Percentiles rank a stretch among this genome's conserved stretches.
phyloP scores from a whole-genome alignment of 169 alveolate species.

The Hammondia hammondi region DNA sequence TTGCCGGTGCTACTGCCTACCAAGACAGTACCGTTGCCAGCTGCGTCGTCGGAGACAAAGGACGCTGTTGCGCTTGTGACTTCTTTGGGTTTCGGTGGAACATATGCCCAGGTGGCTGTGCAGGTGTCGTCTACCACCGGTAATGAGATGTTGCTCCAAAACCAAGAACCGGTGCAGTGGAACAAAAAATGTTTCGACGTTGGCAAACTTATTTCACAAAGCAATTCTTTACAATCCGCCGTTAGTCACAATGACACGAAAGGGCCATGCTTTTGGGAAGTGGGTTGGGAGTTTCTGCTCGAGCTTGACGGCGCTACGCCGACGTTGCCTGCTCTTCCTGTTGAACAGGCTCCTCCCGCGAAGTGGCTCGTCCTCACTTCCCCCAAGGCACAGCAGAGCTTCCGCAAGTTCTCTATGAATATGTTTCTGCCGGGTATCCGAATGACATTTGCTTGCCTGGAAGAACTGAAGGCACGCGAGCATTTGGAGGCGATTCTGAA shows the following conservation, averaged over 20 bases:
- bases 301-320: not conserved
- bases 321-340: not conserved
- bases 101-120: conserved; percentile 75
- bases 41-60: not conserved
- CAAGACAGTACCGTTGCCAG: conserved; percentile 35
- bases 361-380: conserved; percentile 2
- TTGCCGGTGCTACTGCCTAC: conserved; percentile 45
- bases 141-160: not conserved
- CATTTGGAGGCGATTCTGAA: not conserved
- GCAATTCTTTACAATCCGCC: not conserved
- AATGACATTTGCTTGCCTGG: not conserved
- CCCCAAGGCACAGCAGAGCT: not conserved
- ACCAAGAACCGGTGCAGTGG: not conserved
- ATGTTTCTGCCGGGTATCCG: not conserved
- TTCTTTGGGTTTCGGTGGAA: conserved; percentile 82
- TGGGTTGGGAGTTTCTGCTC: not conserved
- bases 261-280: not conserved
- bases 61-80: conserved; percentile 74
- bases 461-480: not conserved
- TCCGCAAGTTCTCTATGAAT: not conserved
- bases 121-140: not conserved
- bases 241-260: not conserved
- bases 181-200: not conserved
- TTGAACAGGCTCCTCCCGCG: not conserved
- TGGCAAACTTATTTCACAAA: not conserved